phyloP scores from a whole-genome alignment of 2,329 filamentous ascomycete species.

The Hymenoscyphus infarciens region DNA sequence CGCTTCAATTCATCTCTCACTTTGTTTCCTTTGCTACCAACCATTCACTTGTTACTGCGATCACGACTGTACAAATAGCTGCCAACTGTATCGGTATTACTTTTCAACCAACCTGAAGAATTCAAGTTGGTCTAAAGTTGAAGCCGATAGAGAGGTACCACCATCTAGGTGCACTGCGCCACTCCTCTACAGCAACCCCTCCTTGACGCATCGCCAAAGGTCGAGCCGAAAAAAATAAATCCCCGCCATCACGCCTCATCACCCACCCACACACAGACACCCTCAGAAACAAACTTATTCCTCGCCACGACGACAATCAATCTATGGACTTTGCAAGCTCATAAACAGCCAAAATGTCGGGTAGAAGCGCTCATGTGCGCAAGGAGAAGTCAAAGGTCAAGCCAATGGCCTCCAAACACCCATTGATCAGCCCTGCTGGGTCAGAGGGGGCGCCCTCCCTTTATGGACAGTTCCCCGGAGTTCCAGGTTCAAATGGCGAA shows the following conservation, averaged over 20 bases:
- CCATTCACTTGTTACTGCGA: neutral
- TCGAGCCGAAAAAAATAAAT: neutral
- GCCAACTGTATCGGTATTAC: neutral
- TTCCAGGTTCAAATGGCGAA: conserved; percentile 7
- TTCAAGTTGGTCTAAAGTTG: conserved; percentile 1
- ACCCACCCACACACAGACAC: neutral
- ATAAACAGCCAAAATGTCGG: conserved; percentile 46
- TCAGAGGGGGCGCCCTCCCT: conserved; percentile 16
- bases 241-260: neutral
- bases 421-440: conserved; percentile 9
- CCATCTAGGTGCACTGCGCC: neutral
- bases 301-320: neutral
- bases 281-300: neutral
- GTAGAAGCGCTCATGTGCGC: conserved; percentile 55
- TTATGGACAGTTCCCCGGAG: conserved; percentile 23
- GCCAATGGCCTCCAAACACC: neutral
- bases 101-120: neutral
- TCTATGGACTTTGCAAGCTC: neutral
- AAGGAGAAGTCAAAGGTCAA: conserved; percentile 51
- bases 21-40: neutral
- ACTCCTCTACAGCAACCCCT: neutral
- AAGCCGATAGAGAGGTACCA: neutral
- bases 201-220: neutral
- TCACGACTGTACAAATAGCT: neutral
- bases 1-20: neutral